Evolutionary conservation across 768 basidiomycete genomes (phyloP).

Genomic region (Boletales sp.): DNA sequence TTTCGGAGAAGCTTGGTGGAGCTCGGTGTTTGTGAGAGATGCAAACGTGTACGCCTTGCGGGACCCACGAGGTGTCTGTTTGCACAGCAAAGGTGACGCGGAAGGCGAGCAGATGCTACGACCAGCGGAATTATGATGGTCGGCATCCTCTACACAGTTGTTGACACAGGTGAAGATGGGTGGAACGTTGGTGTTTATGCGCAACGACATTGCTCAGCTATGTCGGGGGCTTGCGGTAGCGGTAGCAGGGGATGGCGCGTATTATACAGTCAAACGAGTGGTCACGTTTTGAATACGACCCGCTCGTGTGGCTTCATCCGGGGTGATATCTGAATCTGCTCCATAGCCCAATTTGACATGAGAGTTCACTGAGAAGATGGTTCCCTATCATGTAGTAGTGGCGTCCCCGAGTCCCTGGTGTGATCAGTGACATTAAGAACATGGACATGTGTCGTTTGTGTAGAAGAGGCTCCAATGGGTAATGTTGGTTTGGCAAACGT

Average conservation of each 20-base stretch:
- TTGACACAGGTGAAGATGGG: conserved; percentile 18
- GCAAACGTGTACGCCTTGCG: conserved; percentile 33
- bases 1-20: conserved; percentile 26
- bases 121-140: conserved; percentile 9
- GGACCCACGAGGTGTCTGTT: conserved; percentile 24
- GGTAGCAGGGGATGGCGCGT: conserved; percentile 8
- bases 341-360: conserved; percentile 11
- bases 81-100: conserved; percentile 19
- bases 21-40: conserved; percentile 30
- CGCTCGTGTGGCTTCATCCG: conserved; percentile 5
- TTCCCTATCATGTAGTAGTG: conserved; percentile 14
- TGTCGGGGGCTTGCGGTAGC: conserved; percentile 4
- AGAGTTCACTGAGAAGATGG: conserved; percentile 6
- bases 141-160: conserved; percentile 15
- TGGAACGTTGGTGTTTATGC: conserved; percentile 29
- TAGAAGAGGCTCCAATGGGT: conserved; percentile 1
- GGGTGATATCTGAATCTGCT: conserved; percentile 5
- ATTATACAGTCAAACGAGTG: conserved; percentile 17
- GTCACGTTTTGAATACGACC: conserved; percentile 28
- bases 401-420: conserved; percentile 11
- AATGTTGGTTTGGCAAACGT: conserved; percentile 2
- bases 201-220: conserved; percentile 25
- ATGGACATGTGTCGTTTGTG: conserved; percentile 3
- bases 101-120: conserved; percentile 16
- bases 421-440: conserved; percentile 15